Conservation (phyloP, 345 rosid species). For the Moricandia arvensis region DNA sequence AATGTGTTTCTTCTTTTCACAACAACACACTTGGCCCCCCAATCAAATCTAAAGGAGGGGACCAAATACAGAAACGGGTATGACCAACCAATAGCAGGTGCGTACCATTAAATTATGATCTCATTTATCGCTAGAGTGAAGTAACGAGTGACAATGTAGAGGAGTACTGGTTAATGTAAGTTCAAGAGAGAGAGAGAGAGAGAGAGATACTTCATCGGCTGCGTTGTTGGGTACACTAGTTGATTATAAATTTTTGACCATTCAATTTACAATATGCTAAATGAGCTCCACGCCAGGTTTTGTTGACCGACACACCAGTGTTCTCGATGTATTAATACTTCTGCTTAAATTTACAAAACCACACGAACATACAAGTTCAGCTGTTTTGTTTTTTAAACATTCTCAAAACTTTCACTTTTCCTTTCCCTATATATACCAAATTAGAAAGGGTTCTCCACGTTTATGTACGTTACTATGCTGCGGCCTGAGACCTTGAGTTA, state of each 20-base stretch:
- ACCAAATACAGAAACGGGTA: constrained; percentile 20
- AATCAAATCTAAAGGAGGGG: constrained; percentile 16
- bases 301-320: neutral
- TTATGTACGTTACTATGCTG: constrained; percentile 35
- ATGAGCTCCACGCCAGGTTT: neutral
- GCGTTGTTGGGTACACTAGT: constrained; percentile 18
- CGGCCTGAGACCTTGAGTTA: constrained; percentile 28
- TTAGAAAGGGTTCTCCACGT: neutral
- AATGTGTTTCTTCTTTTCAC: neutral
- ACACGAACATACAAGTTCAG: neutral
- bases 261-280: neutral
- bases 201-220: constrained; percentile 28
- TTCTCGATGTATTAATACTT: constrained; percentile 23
- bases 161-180: constrained; percentile 20
- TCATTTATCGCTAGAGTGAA: constrained; percentile 7
- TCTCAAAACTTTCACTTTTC: constrained; percentile 25
- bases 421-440: constrained; percentile 23
- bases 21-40: constrained; percentile 4
- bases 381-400: neutral
- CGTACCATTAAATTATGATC: constrained; percentile 30
- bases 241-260: constrained; percentile 24
- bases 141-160: constrained; percentile 28
- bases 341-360: constrained; percentile 37
- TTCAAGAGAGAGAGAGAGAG: constrained; percentile 15
- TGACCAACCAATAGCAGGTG: constrained; percentile 25